Evolutionary conservation across 257 asterid species (phyloP).

Genomic region (Verbascum thapsus): DNA sequence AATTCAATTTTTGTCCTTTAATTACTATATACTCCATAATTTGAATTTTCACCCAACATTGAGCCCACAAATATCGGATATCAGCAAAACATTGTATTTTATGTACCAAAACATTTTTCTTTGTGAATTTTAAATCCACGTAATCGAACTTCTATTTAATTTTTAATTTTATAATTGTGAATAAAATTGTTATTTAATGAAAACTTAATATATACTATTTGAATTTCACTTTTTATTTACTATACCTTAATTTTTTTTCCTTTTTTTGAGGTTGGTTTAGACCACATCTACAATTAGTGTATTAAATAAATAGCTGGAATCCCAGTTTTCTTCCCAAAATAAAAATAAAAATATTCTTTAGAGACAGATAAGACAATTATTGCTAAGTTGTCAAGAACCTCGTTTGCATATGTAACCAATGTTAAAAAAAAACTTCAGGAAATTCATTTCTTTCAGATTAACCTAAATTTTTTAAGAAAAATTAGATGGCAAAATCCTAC

Average conservation of each 20-base stretch:
- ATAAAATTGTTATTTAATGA: no score
- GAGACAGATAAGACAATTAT: slow-evolving; percentile 2
- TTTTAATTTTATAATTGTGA: no score
- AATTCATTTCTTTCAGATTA: background rate
- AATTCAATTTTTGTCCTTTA: no score
- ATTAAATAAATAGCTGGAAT: slow-evolving; percentile 27
- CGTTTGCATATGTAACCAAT: slow-evolving; percentile 24
- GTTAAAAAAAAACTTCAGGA: slow-evolving; percentile 10
- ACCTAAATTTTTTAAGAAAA: background rate
- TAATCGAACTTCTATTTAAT: no score
- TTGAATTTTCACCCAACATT: no score
- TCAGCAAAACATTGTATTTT: no score
- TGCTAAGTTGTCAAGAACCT: slow-evolving; percentile 31
- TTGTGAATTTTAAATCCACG: no score
- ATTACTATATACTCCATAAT: no score
- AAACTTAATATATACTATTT: no score
- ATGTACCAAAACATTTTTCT: no score
- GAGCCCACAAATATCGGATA: no score
- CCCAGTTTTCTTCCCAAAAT: background rate
- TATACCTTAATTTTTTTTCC: background rate
- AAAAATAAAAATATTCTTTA: background rate
- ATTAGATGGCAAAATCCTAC: slow-evolving; percentile 38
- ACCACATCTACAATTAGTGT: background rate
- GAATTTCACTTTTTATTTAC: background rate
- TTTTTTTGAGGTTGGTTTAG: background rate